phyloP scores from a whole-genome alignment of 305 asterid genomes.

The Rubia occidens region DNA sequence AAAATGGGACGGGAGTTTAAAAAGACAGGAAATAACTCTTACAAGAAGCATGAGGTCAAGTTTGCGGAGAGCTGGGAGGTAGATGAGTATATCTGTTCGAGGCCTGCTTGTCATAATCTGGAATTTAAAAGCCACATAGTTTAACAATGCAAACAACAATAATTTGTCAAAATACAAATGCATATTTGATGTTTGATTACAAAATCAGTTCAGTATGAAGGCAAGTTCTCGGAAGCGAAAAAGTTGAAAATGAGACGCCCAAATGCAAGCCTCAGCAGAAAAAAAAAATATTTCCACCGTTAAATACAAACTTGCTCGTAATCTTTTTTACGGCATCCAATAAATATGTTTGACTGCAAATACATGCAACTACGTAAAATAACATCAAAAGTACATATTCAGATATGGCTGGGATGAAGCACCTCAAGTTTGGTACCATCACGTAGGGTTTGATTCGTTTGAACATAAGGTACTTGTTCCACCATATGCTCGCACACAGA shows the following conservation, averaged over 20 bases:
- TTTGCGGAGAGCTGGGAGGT: conserved; percentile 89
- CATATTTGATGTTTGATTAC: not conserved
- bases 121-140: conserved; percentile 5
- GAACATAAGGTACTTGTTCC: conserved; percentile 71
- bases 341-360: no score
- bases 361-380: no score
- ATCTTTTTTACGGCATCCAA: no score
- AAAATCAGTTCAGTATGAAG: not conserved
- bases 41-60: conserved; percentile 87
- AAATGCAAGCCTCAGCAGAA: not conserved
- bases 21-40: conserved; percentile 24
- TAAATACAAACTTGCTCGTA: no score
- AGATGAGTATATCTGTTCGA: conserved; percentile 54
- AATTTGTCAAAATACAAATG: not conserved
- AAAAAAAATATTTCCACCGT: no score
- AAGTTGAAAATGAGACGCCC: not conserved
- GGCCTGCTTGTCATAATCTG: conserved; percentile 82
- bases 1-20: no score
- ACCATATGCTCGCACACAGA: conserved; percentile 80
- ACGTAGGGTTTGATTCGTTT: conserved; percentile 57
- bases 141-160: not conserved
- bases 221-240: not conserved
- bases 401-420: no score
- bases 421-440: conserved; percentile 87
- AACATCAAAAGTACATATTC: no score